Base-by-base conservation (phyloP, 306 rosid genomes). In the Cucurbita pepo region DNA sequence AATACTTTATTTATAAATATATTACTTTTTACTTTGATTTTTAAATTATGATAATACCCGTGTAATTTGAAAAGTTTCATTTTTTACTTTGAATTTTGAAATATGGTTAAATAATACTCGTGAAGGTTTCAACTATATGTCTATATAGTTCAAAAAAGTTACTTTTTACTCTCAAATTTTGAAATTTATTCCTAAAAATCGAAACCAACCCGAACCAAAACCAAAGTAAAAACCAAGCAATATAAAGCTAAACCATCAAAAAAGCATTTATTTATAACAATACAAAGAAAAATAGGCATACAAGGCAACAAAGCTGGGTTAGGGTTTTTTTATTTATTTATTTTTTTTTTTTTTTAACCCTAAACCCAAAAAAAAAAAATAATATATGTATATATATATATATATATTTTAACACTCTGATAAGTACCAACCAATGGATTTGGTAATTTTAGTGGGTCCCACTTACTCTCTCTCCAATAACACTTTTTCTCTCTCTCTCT, bases 381-480 rank as follows among this genome's bases (percentile, higher is more conserved):
- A n/a, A n/a, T n/a, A n/a, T n/a, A n/a, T n/a, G n/a, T n/a, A n/a
- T n/a, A n/a, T n/a, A n/a, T 48, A 4, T 6, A 19, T 22, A 22
- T 22, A 22, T 22, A 22, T 22, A 22, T 22, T 22, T 22, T 22
- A 25, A 1, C 1, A 1, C 25, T 10, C 52, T 60, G 84, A 79
- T 67, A 47, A 62, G 67, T 78, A 80, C 82, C 82, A 50, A 73
- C 56, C 41, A 65, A 73, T 41, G 25, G 69, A 73, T 73, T 57
- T 71, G 86, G 83, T 69, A 74, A 78, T 73, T 71, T 76, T 72
- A 72, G 85, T 78, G 71, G 86, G 85, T 44, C 80, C 75, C 58
- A 71, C 75, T 21, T 56, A 59, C 83, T 74, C 73, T 52, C 62
- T 73, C 54, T 50, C 54, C 80, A 76, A 75, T 54, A 16, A 30